phyloP scores from a whole-genome alignment of 495 filamentous ascomycete species.

The Darksidea phi region DNA sequence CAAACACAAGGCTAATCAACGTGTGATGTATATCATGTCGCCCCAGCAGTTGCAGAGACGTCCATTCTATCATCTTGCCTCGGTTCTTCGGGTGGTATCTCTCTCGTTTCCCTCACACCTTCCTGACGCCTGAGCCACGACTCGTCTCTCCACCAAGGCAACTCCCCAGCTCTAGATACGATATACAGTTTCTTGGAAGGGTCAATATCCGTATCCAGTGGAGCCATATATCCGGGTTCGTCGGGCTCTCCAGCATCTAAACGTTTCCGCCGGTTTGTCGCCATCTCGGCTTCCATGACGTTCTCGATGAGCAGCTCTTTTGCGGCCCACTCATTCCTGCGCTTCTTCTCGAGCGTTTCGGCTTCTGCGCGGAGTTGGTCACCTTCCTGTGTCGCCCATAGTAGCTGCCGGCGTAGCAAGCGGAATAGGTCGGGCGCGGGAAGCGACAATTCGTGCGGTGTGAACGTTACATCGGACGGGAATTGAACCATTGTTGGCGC shows the following conservation, averaged over 20 bases:
- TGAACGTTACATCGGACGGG: slow-evolving; percentile 67
- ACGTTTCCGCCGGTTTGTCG: slow-evolving; percentile 26
- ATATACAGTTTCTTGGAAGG: slow-evolving; percentile 19
- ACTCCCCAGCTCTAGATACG: slow-evolving; percentile 8
- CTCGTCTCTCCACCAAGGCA: slow-evolving; percentile 38
- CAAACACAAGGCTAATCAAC: too few species aligned
- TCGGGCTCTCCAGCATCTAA: slow-evolving; percentile 42
- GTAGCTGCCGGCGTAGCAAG: slow-evolving; percentile 72
- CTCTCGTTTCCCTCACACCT: not conserved
- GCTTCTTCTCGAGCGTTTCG: slow-evolving; percentile 61
- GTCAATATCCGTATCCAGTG: slow-evolving; percentile 34
- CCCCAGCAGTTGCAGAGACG: not conserved
- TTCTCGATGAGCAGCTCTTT: slow-evolving; percentile 72
- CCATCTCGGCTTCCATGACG: slow-evolving; percentile 57
- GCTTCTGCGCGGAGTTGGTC: slow-evolving; percentile 59
- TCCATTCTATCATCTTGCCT: slow-evolving; percentile 1
- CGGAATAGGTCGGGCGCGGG: slow-evolving; percentile 67
- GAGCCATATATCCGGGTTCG: slow-evolving; percentile 38
- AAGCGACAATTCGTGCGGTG: slow-evolving; percentile 66
- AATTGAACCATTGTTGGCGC: slow-evolving; percentile 48
- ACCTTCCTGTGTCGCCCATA: slow-evolving; percentile 75
- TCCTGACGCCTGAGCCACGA: not conserved
- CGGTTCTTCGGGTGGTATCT: not conserved
- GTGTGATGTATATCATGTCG: too few species aligned
- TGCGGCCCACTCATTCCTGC: slow-evolving; percentile 76